Evolutionary conservation across 2,329 filamentous ascomycete species (phyloP), one percentile per base, ranked within the genome.

Genomic region (Diaporthe aspalathi): DNA sequence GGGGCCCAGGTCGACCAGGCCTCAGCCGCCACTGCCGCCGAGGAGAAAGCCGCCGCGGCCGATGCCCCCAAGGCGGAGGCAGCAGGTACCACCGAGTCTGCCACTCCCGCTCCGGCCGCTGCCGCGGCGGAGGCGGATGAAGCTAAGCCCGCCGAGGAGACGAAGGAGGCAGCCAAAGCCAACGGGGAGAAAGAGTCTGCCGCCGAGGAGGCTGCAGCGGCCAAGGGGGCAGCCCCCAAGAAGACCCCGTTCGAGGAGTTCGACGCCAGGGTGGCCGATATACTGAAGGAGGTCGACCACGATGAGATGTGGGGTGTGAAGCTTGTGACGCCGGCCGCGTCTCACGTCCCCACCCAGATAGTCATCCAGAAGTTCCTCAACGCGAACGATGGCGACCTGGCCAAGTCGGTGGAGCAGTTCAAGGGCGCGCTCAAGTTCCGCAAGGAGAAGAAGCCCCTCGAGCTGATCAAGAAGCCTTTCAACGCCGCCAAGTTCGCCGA

Each of bases 281-380:
- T 94, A 72, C 81, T 90, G 72, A 82, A 84, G 62, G 84, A 86
- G 72, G 83, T 88, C 66, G 86, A 83, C 20, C 87, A 97, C 81
- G 83, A 83, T 66, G 94, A 98, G 85, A 93, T 98, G 87, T 98
- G 95, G 90, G 95, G 95, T 62, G 90, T 98, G 68, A 84, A 88
- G 40, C 89, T 98, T 54, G 81, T 81, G 17, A 81, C 84, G 70
- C 82, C 83, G 24, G 80, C 83, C 50, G 49, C 71, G 6, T 68
- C 68, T 7, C 87, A 94, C 76, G 86, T 95, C 67, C 93, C 93
- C 68, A 94, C 93, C 60, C 91, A 93, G 79, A 91, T 97, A 76
- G 89, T 98, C 66, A 86, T 98, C 62, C 94, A 97, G 80, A 98
- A 98, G 85, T 98, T 95, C 83, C 89, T 98, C 70, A 93, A 95